Evolutionary conservation across 2,329 filamentous ascomycete genomes (phyloP).

Genomic region (Cladorrhinum sp.): DNA sequence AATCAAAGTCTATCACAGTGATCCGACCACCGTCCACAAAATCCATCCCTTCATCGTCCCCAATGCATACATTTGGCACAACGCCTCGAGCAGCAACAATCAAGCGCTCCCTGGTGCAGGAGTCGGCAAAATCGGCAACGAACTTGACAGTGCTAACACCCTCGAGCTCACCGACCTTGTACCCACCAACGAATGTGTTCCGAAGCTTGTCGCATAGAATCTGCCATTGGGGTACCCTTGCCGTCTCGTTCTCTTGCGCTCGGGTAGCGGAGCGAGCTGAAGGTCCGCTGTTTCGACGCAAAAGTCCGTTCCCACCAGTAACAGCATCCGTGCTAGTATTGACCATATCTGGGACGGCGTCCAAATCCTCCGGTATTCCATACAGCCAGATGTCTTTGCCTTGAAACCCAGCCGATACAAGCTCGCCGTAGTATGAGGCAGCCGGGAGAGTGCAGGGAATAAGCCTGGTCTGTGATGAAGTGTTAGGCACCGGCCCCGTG

Average conservation of each 20-base stretch:
- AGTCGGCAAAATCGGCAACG: constrained; percentile 56
- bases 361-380: constrained; percentile 70
- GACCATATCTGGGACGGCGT: constrained; percentile 51
- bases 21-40: constrained; percentile 78
- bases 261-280: constrained; percentile 40
- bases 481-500: constrained; percentile 61
- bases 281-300: constrained; percentile 42
- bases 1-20: constrained; percentile 71
- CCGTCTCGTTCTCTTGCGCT: constrained; percentile 36
- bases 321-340: constrained; percentile 31
- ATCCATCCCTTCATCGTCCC: constrained; percentile 69
- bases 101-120: constrained; percentile 53
- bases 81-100: constrained; percentile 72
- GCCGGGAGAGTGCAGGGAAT: constrained; percentile 68
- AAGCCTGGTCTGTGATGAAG: constrained; percentile 53
- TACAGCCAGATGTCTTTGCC: constrained; percentile 75
- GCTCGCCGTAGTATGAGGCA: constrained; percentile 65
- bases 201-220: constrained; percentile 64
- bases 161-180: constrained; percentile 61
- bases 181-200: constrained; percentile 68
- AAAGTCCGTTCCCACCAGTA: constrained; percentile 27
- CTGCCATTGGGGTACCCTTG: constrained; percentile 63
- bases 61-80: constrained; percentile 52
- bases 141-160: constrained; percentile 69
- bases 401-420: constrained; percentile 71